Percentiles rank a stretch among this genome's conserved stretches.
Conservation (phyloP, 1,284 basidiomycete species). For the Puccinia polysora region DNA sequence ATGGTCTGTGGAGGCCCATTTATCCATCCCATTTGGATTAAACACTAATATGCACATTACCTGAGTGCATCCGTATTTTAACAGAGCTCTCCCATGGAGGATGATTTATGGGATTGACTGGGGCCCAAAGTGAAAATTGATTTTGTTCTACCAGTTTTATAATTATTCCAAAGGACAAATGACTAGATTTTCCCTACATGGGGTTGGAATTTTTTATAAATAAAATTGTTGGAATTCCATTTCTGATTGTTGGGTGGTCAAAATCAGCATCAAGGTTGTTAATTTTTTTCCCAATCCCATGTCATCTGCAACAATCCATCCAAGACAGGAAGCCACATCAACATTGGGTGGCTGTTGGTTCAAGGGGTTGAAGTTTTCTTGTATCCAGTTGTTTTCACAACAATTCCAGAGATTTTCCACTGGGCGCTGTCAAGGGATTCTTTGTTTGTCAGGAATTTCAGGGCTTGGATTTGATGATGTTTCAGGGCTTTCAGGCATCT, state of each 20-base stretch:
- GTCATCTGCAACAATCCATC: not conserved
- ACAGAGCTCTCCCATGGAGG: not conserved
- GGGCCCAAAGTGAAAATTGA: not conserved
- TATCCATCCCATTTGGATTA: too few species aligned
- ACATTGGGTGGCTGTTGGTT: not conserved
- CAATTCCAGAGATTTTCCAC: not conserved
- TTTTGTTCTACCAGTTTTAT: not conserved
- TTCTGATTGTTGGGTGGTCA: not conserved
- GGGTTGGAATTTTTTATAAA: not conserved
- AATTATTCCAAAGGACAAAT: not conserved
- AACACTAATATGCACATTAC: too few species aligned
- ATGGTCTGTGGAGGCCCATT: too few species aligned
- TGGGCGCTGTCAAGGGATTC: not conserved
- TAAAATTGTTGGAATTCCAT: not conserved
- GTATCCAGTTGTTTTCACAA: not conserved
- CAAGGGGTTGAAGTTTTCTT: not conserved
- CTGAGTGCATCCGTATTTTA: too few species aligned
- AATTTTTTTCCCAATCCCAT: not conserved
- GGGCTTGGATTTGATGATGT: not conserved
- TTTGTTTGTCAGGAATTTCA: not conserved
- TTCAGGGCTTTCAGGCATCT: not conserved
- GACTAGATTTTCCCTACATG: not conserved
- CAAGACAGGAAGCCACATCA: not conserved
- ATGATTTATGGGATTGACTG: not conserved
- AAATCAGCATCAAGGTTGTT: too few species aligned